phyloP scores from a whole-genome alignment of 768 basidiomycete species.

The Mycena galericulata region DNA sequence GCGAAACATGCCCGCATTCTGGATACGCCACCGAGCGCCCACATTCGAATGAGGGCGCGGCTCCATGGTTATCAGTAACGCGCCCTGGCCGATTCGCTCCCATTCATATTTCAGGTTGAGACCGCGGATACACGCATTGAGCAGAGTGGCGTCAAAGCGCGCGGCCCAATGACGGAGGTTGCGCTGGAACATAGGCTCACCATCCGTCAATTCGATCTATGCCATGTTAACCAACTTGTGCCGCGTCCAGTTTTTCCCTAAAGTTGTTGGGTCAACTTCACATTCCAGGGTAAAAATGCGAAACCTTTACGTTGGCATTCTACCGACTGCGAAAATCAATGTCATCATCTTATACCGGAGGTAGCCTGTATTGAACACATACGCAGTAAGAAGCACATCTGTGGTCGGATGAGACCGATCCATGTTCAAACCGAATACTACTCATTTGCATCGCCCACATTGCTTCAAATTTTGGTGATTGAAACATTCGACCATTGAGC shows the following conservation, averaged over 20 bases:
- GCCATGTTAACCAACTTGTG: slow-evolving; percentile 22
- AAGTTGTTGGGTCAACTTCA: background rate
- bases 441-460: background rate
- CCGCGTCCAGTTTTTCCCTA: slow-evolving; percentile 12
- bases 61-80: slow-evolving; percentile 3
- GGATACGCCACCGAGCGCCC: slow-evolving; percentile 22
- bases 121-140: slow-evolving; percentile 13
- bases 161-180: slow-evolving; percentile 19
- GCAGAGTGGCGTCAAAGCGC: slow-evolving; percentile 23
- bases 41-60: slow-evolving; percentile 18
- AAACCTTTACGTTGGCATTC: slow-evolving; percentile 5
- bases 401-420: background rate
- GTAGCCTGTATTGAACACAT: background rate
- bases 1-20: background rate
- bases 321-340: background rate
- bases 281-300: background rate
- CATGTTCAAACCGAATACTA: background rate
- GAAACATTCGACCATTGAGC: slow-evolving; percentile 14
- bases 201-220: background rate
- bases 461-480: slow-evolving; percentile 3
- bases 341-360: background rate
- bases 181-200: slow-evolving; percentile 15
- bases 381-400: slow-evolving; percentile 13
- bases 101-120: slow-evolving; percentile 22
- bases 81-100: slow-evolving; percentile 18